A percentile compares a stretch with the other conserved stretches of the same genome.
Conservation (phyloP, 768 basidiomycete genomes). For the Termitomyces sp. region DNA sequence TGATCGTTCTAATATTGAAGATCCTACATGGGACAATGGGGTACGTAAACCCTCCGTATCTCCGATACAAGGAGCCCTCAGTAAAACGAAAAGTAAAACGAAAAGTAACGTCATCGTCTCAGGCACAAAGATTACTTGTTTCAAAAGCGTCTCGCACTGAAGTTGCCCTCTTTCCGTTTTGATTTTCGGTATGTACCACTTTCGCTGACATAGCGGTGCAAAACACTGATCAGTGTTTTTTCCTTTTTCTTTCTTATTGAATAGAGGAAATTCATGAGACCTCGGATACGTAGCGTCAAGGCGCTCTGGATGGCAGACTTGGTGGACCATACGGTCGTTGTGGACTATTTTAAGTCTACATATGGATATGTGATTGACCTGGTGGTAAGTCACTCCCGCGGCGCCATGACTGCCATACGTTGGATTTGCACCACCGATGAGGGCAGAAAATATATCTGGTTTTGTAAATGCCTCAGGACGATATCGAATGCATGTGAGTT, state of each 20-base stretch:
- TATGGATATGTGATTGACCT: constrained; percentile 71
- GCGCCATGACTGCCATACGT: constrained; percentile 60
- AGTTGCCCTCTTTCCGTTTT: constrained; percentile 78
- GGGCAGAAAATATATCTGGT: constrained; percentile 51
- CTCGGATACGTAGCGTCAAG: constrained; percentile 62
- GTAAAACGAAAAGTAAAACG: constrained; percentile 18
- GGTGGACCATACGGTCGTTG: constrained; percentile 65
- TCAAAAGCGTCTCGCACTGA: constrained; percentile 66
- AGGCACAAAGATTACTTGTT: constrained; percentile 88
- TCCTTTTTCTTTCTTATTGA: not conserved
- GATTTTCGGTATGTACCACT: constrained; percentile 70
- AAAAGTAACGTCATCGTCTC: constrained; percentile 24
- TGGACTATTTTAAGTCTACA: constrained; percentile 51
- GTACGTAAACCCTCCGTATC: constrained; percentile 41
- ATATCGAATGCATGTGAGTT: constrained; percentile 74
- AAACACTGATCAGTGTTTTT: constrained; percentile 1
- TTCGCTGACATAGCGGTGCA: not conserved
- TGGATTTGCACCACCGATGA: constrained; percentile 69
- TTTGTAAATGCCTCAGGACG: constrained; percentile 77
- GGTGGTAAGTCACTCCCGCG: constrained; percentile 78
- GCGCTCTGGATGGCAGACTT: constrained; percentile 59
- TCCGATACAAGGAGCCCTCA: constrained; percentile 21
- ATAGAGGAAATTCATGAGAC: constrained; percentile 80
- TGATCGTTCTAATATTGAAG: constrained; percentile 35
- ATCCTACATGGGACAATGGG: constrained; percentile 81